Evolutionary conservation across 2,329 filamentous ascomycete species (phyloP).

Genomic region (Scorias spongiosa): DNA sequence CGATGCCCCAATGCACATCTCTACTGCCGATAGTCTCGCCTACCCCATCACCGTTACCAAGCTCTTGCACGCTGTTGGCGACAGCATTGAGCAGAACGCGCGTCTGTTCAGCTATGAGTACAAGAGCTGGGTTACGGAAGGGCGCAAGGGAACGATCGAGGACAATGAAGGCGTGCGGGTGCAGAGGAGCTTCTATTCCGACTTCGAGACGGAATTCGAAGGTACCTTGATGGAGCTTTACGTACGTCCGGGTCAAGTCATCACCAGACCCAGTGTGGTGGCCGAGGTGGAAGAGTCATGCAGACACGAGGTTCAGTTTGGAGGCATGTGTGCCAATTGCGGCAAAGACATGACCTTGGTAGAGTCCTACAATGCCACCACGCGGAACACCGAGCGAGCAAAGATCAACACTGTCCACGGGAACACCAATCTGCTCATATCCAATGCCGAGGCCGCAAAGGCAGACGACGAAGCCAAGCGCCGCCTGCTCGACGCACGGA

Average conservation of each 20-base stretch:
- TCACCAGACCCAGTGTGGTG: constrained; percentile 38
- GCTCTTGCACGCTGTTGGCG: constrained; percentile 61
- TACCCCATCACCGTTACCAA: constrained; percentile 90
- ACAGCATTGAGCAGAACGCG: constrained; percentile 60
- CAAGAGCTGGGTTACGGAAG: constrained; percentile 52
- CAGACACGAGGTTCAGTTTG: constrained; percentile 78
- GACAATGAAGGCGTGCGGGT: constrained; percentile 53
- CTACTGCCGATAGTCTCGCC: constrained; percentile 44
- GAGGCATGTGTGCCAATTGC: constrained; percentile 79
- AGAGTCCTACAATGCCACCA: constrained; percentile 61
- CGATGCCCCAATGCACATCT: constrained; percentile 29
- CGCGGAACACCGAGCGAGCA: constrained; percentile 67
- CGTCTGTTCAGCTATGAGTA: constrained; percentile 78
- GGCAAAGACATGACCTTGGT: constrained; percentile 91
- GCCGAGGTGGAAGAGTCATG: constrained; percentile 83
- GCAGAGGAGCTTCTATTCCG: constrained; percentile 55
- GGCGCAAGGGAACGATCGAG: constrained; percentile 42
- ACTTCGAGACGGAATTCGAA: constrained; percentile 72
- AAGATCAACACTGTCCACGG: constrained; percentile 93
- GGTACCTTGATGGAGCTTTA: constrained; percentile 66
- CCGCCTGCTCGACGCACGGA: constrained; percentile 62
- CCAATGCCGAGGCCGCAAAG: constrained; percentile 60
- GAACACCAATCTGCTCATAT: constrained; percentile 74
- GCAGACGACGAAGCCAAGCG: constrained; percentile 78
- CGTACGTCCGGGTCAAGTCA: constrained; percentile 48